Base-by-base conservation (phyloP, 768 basidiomycete species). In the Suillus brevipes region DNA sequence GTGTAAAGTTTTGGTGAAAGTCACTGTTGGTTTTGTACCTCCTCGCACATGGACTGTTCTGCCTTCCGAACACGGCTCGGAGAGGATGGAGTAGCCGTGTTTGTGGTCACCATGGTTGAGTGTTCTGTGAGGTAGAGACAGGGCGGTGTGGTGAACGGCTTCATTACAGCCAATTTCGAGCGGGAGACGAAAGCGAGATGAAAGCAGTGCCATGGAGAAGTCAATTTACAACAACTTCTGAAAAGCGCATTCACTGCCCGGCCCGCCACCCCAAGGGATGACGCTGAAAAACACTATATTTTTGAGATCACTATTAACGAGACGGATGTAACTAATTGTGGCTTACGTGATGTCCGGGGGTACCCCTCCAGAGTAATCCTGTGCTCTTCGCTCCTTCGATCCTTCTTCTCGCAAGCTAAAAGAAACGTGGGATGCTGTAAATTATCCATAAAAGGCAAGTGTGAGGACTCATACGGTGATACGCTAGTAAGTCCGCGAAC, bases 1-100 rank as follows among this genome's bases (percentile, higher is more conserved):
- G 65, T 69, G 72, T 62, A 61, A 64, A 42, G 34, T 63, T 61
- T 53, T 53, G 53, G 47, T 43, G 64, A 68, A 66, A 64, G 36
- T 63, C 75, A 77, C 74, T 67, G 67, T 77, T 67, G 73, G 71
- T 78, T 77, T 75, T 77, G 75, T 77, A 77, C 75, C 68, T 69
- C 67, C 66, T 56, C 65, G 66, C 47, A 67, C 36, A 64, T 56
- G 67, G 69, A 67, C 59, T 67, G 61, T 68, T 40, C 23, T 38
- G 34, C 36, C 42, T 68, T 55, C 63, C 68, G 67, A 62, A 62
- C 66, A 74, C 70, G 65, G 77, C 67, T 66, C 77, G 75, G 75
- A 69, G 69, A 69, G 69, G 62, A 64, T 61, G 45, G 38, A 77
- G 68, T 77, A 77, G 72, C 75, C 75, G 75, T 77, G 58, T 45